Conservation (phyloP, 139 green algal species). For the Closterium sp. region DNA sequence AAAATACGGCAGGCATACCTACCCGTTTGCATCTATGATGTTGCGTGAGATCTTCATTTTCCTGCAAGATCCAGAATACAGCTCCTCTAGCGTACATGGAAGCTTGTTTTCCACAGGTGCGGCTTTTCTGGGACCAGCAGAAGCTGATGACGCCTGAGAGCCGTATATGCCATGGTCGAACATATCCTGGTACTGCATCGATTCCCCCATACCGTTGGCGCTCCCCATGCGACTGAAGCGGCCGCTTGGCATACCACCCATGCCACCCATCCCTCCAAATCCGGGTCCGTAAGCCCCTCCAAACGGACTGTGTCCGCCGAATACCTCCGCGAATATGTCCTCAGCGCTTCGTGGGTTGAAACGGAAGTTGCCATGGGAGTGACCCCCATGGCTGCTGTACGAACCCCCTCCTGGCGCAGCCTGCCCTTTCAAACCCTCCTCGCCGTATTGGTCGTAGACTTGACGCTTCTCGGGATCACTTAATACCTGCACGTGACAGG, state of each 20-base stretch:
- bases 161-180: not conserved
- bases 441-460: conserved; percentile 51
- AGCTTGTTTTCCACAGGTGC: conserved; percentile 48
- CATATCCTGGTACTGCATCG: not conserved
- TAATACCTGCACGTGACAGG: conserved; percentile 28
- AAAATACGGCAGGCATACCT: not conserved
- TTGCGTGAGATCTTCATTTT: conserved; percentile 65
- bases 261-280: not conserved
- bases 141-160: not conserved
- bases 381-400: not conserved
- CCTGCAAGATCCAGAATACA: conserved; percentile 64
- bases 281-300: not conserved
- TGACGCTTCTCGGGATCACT: conserved; percentile 46
- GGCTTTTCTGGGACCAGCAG: conserved; percentile 8
- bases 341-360: conserved; percentile 20
- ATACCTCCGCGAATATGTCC: conserved; percentile 51
- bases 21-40: conserved; percentile 53
- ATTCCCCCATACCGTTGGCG: not conserved
- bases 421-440: conserved; percentile 49
- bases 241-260: not conserved
- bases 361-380: not conserved
- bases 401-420: not conserved
- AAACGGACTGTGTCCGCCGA: conserved; percentile 38
- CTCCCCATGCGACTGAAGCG: not conserved
- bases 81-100: conserved; percentile 58